Percentiles rank a stretch among this genome's conserved stretches.
Evolutionary conservation across 169 alveolate genomes (phyloP).

Genomic region (Eimeria sp.): DNA sequence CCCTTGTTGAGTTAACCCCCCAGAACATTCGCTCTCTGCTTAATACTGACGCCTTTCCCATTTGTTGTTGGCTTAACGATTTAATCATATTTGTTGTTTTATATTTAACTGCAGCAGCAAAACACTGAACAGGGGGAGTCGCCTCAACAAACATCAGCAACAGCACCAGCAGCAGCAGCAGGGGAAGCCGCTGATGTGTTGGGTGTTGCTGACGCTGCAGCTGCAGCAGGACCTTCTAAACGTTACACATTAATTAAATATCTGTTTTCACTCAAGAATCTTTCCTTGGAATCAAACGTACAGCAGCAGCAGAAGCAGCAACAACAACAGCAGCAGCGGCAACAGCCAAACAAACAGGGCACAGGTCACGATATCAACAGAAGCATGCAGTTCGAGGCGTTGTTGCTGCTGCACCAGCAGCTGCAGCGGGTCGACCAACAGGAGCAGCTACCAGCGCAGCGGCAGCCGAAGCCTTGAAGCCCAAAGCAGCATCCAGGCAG

Average conservation of each 20-base stretch:
- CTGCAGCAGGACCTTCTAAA: conserved; percentile 27
- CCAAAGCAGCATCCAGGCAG: not conserved
- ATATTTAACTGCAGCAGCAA: not conserved
- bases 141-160: conserved; percentile 1
- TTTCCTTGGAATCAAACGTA: not conserved
- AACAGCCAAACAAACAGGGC: conserved; percentile 10
- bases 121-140: not conserved
- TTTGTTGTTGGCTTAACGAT: not conserved
- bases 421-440: conserved; percentile 21
- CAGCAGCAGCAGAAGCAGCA: conserved; percentile 2
- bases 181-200: not conserved
- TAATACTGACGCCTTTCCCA: not conserved
- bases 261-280: not conserved
- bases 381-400: conserved; percentile 24
- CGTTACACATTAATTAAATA: not conserved
- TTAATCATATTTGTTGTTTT: not conserved
- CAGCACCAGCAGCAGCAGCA: conserved; percentile 46
- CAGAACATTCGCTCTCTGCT: not conserved
- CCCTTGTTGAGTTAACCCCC: not conserved
- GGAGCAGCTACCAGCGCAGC: conserved; percentile 5
- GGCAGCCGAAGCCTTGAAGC: not conserved
- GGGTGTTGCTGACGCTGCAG: not conserved
- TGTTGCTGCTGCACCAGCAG: conserved; percentile 44
- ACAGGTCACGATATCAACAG: not conserved
- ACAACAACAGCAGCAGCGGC: conserved; percentile 6